Evolutionary conservation across 2,329 filamentous ascomycete species (phyloP), one percentile per base, ranked within the genome.

Genomic region (Cercospora sojina): DNA sequence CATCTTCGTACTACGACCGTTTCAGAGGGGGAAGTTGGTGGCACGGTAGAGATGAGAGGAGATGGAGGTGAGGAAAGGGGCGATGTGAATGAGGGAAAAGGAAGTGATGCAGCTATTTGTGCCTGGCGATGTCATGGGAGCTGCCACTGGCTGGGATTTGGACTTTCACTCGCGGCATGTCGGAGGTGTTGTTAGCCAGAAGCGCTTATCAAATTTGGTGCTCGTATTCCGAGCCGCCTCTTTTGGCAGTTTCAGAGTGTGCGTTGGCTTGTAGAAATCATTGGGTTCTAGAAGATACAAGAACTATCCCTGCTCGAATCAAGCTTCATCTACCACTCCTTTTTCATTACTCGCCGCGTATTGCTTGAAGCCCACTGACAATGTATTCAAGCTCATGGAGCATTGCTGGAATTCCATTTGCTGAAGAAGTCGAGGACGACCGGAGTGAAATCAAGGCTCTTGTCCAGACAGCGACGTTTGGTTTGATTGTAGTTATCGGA

Each of bases 391-490:
- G 62, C 65, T 51, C 59, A 60, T 18, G 73, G 73, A 16, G 71
- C 71, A 41, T 66, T 72, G 3, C 20, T 55, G 67, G 69, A 55
- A 27, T 64, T 69, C 73, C 72, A 75, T 3, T 64, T 67, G 18
- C 63, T 69, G 62, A 76, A 75, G 56, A 74, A 76, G 49, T 73
- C 70, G 51, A 75, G 53, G 16, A 74, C 72, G 8, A 66, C 68
- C 9, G 65, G 60, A 18, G 73, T 74, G 43, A 65, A 75, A 47
- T 74, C 74, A 51, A 76, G 41, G 27, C 60, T 62, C 29, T 68
- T 62, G 25, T 69, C 66, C 9, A 58, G 58, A 51, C 71, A 71
- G n/a, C 68, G 64, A 16, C 68, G 62, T 12, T 43, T 67, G 10
- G 58, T 56, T 41, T 67, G 60, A 53, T 67, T 38, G 32, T 59